Conservation (phyloP, 2,329 filamentous ascomycete genomes). For the Epichloe sibirici region DNA sequence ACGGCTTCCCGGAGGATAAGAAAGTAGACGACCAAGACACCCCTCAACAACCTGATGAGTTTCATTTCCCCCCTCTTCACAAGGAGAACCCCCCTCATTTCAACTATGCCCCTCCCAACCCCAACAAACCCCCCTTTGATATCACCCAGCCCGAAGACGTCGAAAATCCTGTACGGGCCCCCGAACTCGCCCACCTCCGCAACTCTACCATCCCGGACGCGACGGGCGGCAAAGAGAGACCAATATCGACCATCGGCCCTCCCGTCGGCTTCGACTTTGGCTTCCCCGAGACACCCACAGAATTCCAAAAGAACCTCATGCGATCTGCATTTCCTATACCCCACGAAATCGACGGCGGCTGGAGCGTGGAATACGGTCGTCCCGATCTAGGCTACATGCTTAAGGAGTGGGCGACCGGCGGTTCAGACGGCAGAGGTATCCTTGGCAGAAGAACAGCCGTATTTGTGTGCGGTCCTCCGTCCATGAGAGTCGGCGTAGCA, state of each 20-base stretch:
- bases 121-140: constrained; percentile 11
- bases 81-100: constrained; percentile 44
- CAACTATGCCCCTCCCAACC: constrained; percentile 38
- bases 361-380: constrained; percentile 85
- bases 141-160: constrained; percentile 12
- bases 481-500: constrained; percentile 81
- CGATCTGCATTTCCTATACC: constrained; percentile 73
- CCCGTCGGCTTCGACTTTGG: constrained; percentile 63
- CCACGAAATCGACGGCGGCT: constrained; percentile 61
- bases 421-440: constrained; percentile 50
- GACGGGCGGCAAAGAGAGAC: constrained; percentile 22
- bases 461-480: constrained; percentile 81
- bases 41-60: constrained; percentile 24
- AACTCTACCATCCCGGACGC: constrained; percentile 26
- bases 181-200: constrained; percentile 47
- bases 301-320: constrained; percentile 82
- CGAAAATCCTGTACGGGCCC: constrained; percentile 27
- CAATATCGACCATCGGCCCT: constrained; percentile 45
- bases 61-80: constrained; percentile 53
- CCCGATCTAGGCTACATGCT: constrained; percentile 83
- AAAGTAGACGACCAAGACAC: constrained; percentile 16
- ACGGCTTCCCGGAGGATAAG: constrained; percentile 30
- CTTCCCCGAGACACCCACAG: constrained; percentile 71
- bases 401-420: constrained; percentile 66
- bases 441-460: constrained; percentile 76